These are phyloP conservation scores for Phytophthora idaei DNA, from an alignment of 352 stramenopile species.

Conservation along the genomic window DNA sequence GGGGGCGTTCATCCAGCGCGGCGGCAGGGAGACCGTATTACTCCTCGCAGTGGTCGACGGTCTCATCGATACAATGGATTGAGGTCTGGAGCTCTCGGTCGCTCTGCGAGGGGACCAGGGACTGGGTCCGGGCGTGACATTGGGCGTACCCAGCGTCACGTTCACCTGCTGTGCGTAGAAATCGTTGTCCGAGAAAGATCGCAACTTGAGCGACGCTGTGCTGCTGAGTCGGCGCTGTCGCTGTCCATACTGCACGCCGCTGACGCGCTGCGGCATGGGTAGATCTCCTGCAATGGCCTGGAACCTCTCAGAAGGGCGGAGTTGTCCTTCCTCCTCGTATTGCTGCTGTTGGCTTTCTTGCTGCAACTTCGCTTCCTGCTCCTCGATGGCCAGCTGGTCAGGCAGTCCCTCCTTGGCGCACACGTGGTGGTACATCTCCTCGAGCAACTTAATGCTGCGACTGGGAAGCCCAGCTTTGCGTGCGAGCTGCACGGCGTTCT, in stretches of 20 bases:
- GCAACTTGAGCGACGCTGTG: conserved; percentile 57
- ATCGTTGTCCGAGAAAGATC: conserved; percentile 72
- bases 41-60: conserved; percentile 31
- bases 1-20: conserved; percentile 82
- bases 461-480: conserved; percentile 57
- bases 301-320: conserved; percentile 41
- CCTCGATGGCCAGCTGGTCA: conserved; percentile 56
- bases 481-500: conserved; percentile 80
- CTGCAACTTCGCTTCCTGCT: conserved; percentile 40
- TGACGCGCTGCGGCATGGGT: conserved; percentile 20
- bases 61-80: conserved; percentile 46
- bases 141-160: conserved; percentile 12
- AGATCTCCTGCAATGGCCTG: conserved; percentile 46
- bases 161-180: conserved; percentile 55
- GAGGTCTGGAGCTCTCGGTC: conserved; percentile 42
- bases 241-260: conserved; percentile 27
- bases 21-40: conserved; percentile 66
- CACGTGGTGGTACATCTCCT: conserved; percentile 90
- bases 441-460: conserved; percentile 75
- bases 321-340: conserved; percentile 23
- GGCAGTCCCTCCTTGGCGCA: conserved; percentile 69
- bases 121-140: conserved; percentile 15
- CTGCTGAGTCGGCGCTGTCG: conserved; percentile 44
- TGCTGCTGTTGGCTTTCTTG: conserved; percentile 18
- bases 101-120: conserved; percentile 37